Base-by-base conservation (phyloP, 768 basidiomycete genomes). In the Pleurotus ostreatus region DNA sequence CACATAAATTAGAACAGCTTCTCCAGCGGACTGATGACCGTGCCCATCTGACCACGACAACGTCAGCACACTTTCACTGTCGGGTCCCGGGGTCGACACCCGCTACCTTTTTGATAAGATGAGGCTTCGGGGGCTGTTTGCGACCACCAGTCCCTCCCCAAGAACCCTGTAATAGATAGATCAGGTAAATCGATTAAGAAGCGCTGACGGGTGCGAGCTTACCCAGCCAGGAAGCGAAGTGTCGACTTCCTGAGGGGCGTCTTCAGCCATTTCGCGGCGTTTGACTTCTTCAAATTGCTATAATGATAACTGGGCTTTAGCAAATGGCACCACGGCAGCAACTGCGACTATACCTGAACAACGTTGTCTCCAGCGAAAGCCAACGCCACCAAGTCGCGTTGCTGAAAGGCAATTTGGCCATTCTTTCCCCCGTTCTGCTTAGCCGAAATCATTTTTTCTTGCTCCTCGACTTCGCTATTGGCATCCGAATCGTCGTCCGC, bases 341-440 rank as follows among this genome's bases (percentile, higher is more conserved):
- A 11, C 16, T 20, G 8, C 39, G 16, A 20, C 65, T 85, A 34
- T 63, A 93, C 93, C 71, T 89, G 85, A 5, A 96, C 85, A 30
- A 98, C 96, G 61, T 98, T 92, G 69, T 99, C 97, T 2, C 94
- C 95, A 1, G 95, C 96, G 74, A 99, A 99, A 0, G 97, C 97
- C 55, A 85, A 84, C 1, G 94, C 91, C 11, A 99, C 94, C 11
- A 98, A 77, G 61, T 98, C 94, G 39, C 92, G 80, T 69, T 98
- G 96, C 67, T 90, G 78, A 71, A 98, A 94, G 0, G 90, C 20
- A 89, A 52, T 78, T 81, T 0, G 82, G 67, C 20, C 74, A 74
- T 61, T 64, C 75, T 52, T 51, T 71, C 66, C 20, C 20, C 20
- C 20, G 20, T 77, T 83, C 43, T 68, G 65, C 61, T 74, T 82